phyloP scores from a whole-genome alignment of 1,284 basidiomycete species.

The Vanrija sp. region DNA sequence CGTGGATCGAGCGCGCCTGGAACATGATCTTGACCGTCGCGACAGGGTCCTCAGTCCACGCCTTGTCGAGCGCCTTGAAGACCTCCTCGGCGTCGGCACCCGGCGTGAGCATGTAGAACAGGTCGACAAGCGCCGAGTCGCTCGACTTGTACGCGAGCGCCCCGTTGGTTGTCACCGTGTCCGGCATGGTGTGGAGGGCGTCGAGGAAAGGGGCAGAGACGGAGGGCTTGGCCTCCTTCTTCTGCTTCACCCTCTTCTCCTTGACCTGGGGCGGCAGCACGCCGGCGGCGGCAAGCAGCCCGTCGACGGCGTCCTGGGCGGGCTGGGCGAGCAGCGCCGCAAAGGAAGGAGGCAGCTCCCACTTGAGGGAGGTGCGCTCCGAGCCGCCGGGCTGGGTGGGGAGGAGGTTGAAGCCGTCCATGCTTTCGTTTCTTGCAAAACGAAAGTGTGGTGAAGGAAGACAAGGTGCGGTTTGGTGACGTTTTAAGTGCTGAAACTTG shows the following conservation, averaged over 20 bases:
- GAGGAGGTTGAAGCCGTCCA: too few relatives aligned
- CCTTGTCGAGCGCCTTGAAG: slow-evolving; percentile 16
- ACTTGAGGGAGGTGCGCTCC: too few relatives aligned
- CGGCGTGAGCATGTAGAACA: slow-evolving; percentile 25
- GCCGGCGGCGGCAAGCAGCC: slow-evolving; percentile 1
- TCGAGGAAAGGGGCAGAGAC: slow-evolving; percentile 17
- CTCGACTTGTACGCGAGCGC: slow-evolving; percentile 18
- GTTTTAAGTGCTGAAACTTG: neutral
- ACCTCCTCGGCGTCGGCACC: slow-evolving; percentile 11
- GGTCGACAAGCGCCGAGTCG: slow-evolving; percentile 21
- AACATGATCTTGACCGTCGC: slow-evolving; percentile 31
- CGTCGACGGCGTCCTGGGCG: slow-evolving; percentile 3
- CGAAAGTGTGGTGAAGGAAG: neutral
- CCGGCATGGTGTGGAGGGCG: slow-evolving; percentile 13
- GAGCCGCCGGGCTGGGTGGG: too few relatives aligned
- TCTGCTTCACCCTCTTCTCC: too few relatives aligned
- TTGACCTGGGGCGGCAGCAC: neutral
- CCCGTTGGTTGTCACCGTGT: slow-evolving; percentile 23
- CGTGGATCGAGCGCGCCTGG: slow-evolving; percentile 35
- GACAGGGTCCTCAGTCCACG: slow-evolving; percentile 23
- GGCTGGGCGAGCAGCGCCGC: slow-evolving; percentile 4
- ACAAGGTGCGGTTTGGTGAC: too few relatives aligned
- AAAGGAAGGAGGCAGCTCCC: slow-evolving; percentile 11
- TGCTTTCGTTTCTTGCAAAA: too few relatives aligned
- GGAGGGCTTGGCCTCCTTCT: neutral